A percentile compares a stretch with the other conserved stretches of the same genome.
Evolutionary conservation across 805 yeast species (phyloP).

Genomic region (Ogataea ramenticola): DNA sequence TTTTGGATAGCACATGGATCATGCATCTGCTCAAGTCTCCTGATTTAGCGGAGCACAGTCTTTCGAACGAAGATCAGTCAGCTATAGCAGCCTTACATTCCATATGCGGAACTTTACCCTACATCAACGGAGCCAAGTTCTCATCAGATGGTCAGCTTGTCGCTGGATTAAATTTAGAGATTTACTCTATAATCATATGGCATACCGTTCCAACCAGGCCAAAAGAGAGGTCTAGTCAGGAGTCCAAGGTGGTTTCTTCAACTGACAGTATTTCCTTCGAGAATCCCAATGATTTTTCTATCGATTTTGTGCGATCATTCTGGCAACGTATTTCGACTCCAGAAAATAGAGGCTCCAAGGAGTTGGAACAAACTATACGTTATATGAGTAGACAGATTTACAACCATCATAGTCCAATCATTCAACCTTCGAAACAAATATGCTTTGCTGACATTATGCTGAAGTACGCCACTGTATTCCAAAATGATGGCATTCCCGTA

Average conservation of each 20-base stretch:
- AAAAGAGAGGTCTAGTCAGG: too few species aligned
- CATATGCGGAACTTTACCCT: not conserved
- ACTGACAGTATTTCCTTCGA: not conserved
- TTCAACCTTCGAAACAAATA: not conserved
- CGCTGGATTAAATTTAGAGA: not conserved
- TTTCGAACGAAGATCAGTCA: not conserved
- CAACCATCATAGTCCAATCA: not conserved
- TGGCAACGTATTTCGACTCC: not conserved
- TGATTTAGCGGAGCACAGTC: not conserved
- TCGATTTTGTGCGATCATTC: not conserved
- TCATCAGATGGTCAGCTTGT: not conserved
- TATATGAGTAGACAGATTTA: not conserved
- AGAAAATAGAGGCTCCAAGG: not conserved
- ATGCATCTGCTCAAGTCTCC: not conserved
- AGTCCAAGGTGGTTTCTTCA: too few species aligned
- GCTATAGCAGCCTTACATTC: not conserved
- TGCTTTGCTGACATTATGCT: constrained; percentile 1
- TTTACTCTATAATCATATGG: not conserved
- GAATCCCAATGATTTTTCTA: not conserved
- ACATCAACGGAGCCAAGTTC: not conserved
- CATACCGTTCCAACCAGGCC: not conserved
- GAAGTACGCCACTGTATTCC: constrained; percentile 16
- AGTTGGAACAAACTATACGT: not conserved
- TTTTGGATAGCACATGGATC: not conserved
- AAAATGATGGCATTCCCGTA: constrained; percentile 5